Evolutionary conservation across 2,329 filamentous ascomycete species (phyloP), one percentile per base, ranked within the genome.

Genomic region (Sporothrix phasma): DNA sequence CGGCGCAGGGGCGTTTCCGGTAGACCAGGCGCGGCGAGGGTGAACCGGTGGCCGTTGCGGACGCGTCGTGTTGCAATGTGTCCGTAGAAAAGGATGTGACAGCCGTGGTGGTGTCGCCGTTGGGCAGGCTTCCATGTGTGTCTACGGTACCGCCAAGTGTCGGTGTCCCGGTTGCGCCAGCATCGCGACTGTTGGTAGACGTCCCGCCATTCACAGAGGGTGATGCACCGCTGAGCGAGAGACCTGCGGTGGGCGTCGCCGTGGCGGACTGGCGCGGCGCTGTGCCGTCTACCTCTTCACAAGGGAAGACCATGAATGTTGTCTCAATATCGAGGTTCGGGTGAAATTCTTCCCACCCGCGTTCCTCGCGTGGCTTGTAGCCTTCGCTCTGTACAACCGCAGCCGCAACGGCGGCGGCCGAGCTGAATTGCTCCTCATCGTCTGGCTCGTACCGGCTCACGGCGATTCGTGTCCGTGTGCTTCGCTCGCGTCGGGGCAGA

Each of bases 331-430:
- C 92, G 61, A 99, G 84, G 71, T 97, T 90, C 0, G 91, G 92
- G 75, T 99, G 94, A 68, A 97, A 97, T 74, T 99, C 94, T 72
- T 97, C 92, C 92, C 93, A 99, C 61, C 91, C 90, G 67, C 93
- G 87, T 78, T 99, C 94, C 76, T 99, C 94, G 72, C 94, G 84
- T 37, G 94, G 94, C 74, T 99, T 99, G 77, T 97, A 97, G 60
- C 93, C 92, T 78, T 97, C 94, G 71, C 87, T 92, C 73, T 96
- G 92, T 69, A 91, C 90, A 65, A 94, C 88, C 3, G 89, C 88
- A 5, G 91, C 92, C 60, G 92, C 90, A 26, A 92, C 90, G 31
- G 92, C 92, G 13, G 93, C 91, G n/a, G 88, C 91, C 53, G 90
- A 93, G 70, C 88, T 91, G 75, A 89, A 95, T 68, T 89, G 84